A percentile compares a stretch with the other conserved stretches of the same genome.
Evolutionary conservation across 805 yeast species (phyloP).

Genomic region (Saccharomycopsis sp.): DNA sequence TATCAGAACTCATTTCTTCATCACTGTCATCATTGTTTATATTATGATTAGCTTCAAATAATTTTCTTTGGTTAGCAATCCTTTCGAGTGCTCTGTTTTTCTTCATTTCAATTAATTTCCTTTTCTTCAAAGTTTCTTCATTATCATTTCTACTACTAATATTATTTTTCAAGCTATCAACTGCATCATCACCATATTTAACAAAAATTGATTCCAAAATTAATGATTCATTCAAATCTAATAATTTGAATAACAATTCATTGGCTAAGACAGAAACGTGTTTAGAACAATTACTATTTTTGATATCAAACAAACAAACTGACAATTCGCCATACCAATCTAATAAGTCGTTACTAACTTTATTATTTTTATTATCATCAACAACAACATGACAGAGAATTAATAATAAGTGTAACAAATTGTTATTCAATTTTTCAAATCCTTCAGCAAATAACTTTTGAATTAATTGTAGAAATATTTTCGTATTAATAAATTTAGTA

Average conservation of each 20-base stretch:
- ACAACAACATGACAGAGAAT: slow-evolving; percentile 62
- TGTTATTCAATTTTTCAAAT: slow-evolving; percentile 39
- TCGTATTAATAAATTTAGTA: slow-evolving; percentile 19
- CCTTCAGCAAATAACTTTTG: background rate
- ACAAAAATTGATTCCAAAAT: background rate
- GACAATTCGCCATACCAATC: slow-evolving; percentile 32
- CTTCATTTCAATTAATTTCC: slow-evolving; percentile 9
- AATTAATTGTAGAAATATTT: background rate
- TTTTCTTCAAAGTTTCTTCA: slow-evolving; percentile 6
- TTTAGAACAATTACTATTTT: background rate
- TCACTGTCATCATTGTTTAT: no score
- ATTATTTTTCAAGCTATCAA: background rate
- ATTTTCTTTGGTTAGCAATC: slow-evolving; percentile 13
- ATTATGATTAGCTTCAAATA: slow-evolving; percentile 6
- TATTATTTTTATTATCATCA: slow-evolving; percentile 34
- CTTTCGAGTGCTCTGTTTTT: slow-evolving; percentile 14
- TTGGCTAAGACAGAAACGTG: background rate
- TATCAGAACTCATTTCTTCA: background rate
- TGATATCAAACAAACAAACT: background rate
- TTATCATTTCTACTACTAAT: no score
- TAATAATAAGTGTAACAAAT: slow-evolving; percentile 46
- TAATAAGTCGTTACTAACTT: slow-evolving; percentile 32
- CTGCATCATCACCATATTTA: background rate
- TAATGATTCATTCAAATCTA: background rate
- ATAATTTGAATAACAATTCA: background rate